These are phyloP conservation scores for Blastomyces percursus DNA, from an alignment of 2,329 filamentous ascomycete genomes.

Conservation along the genomic window DNA sequence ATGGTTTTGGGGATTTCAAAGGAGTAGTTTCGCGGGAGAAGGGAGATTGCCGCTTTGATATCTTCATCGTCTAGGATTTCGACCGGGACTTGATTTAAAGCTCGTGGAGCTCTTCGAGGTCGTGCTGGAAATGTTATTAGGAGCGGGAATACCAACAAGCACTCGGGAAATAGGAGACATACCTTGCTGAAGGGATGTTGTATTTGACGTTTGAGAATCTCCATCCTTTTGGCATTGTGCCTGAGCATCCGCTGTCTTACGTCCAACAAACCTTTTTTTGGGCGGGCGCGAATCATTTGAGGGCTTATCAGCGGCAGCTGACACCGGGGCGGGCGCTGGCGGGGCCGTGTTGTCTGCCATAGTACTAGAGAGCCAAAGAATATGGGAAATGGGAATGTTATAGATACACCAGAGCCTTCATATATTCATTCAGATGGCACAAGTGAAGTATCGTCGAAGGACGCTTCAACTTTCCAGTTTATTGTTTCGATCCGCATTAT, in stretches of 20 bases:
- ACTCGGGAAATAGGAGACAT: constrained; percentile 13
- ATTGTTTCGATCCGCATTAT: not conserved
- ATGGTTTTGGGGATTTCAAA: constrained; percentile 99
- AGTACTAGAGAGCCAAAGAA: not conserved
- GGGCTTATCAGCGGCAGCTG: not conserved
- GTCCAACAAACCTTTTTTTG: constrained; percentile 84
- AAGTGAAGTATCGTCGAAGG: not conserved
- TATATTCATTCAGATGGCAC: not conserved
- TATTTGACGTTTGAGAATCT: constrained; percentile 37
- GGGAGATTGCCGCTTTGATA: constrained; percentile 73
- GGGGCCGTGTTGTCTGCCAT: not conserved
- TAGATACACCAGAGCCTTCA: not conserved
- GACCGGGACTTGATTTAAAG: constrained; percentile 82
- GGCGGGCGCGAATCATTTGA: constrained; percentile 49
- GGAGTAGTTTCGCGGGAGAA: constrained; percentile 91
- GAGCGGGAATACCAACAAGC: not conserved
- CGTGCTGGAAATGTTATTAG: constrained; percentile 49
- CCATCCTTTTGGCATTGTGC: constrained; percentile 43
- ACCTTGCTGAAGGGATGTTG: constrained; percentile 39
- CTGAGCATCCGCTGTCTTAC: constrained; percentile 52
- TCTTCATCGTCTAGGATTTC: constrained; percentile 76
- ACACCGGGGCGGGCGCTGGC: not conserved
- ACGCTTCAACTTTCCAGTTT: not conserved
- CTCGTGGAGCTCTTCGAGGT: constrained; percentile 60
- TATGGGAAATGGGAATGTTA: not conserved